Conservation (phyloP, 257 asterid species). For the Nicotiana paniculata region DNA sequence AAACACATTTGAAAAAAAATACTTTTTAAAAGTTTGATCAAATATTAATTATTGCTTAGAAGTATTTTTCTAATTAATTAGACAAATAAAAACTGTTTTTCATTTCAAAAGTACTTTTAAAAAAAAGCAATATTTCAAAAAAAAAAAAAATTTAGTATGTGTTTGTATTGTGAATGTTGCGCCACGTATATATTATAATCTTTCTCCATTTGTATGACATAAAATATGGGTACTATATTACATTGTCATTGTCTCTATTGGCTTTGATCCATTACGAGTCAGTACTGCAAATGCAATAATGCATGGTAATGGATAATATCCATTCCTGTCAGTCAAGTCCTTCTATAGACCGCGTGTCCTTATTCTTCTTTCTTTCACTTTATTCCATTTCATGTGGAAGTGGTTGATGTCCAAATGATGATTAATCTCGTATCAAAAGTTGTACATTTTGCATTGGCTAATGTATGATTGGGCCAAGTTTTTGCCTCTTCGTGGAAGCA, state of each 20-base stretch:
- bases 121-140: too few species aligned
- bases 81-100: too few species aligned
- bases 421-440: not conserved
- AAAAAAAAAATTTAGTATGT: too few species aligned
- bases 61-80: too few species aligned
- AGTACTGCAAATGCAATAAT: not conserved
- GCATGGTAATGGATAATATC: not conserved
- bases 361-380: not conserved
- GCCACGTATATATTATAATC: not conserved
- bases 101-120: too few species aligned
- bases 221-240: not conserved
- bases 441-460: slow-evolving; percentile 3
- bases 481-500: not conserved
- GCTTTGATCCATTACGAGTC: too few species aligned
- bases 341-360: not conserved
- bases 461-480: not conserved
- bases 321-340: not conserved
- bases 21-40: too few species aligned
- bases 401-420: not conserved
- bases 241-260: not conserved
- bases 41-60: too few species aligned
- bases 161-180: too few species aligned
- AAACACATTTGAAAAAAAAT: too few species aligned
- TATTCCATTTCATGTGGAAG: not conserved
- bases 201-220: not conserved